A percentile compares a stretch with the other conserved stretches of the same genome.
Conservation (phyloP, 768 basidiomycete species). For the Boletus sensibilis region DNA sequence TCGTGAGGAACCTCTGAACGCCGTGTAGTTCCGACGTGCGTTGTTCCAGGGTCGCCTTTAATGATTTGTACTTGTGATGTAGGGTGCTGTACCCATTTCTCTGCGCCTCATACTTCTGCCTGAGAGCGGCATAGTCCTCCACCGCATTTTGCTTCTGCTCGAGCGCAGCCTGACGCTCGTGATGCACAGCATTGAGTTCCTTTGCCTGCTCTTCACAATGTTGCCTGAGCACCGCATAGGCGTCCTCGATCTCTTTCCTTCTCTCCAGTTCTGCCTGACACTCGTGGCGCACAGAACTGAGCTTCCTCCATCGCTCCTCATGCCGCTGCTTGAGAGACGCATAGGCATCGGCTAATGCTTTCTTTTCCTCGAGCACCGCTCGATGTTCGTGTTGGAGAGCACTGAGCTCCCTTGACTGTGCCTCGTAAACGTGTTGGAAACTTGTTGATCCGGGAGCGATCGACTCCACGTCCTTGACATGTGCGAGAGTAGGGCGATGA, state of each 20-base stretch:
- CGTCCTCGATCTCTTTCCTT: conserved; percentile 9
- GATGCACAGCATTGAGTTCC: conserved; percentile 5
- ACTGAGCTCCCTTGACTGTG: conserved; percentile 7
- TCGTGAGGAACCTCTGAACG: conserved; percentile 42
- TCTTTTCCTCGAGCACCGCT: conserved; percentile 7
- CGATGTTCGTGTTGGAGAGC: conserved; percentile 4
- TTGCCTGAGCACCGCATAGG: conserved; percentile 18
- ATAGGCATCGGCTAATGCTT: background rate
- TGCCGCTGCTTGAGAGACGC: conserved; percentile 1
- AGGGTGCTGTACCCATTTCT: conserved; percentile 14
- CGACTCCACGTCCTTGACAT: background rate
- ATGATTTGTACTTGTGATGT: conserved; percentile 8
- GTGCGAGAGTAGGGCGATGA: background rate
- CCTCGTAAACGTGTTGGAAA: background rate
- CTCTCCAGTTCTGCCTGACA: background rate
- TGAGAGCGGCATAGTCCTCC: conserved; percentile 3
- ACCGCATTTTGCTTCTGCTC: conserved; percentile 5
- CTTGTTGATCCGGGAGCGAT: background rate
- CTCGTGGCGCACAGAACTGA: conserved; percentile 1
- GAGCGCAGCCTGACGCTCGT: background rate
- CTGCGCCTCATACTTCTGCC: conserved; percentile 11
- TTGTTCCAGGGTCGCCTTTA: conserved; percentile 33
- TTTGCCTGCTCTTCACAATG: conserved; percentile 11
- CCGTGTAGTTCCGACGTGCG: conserved; percentile 44
- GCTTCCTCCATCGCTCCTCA: conserved; percentile 8